Percentiles rank a stretch among this genome's conserved stretches.
Evolutionary conservation across 805 yeast genomes (phyloP).

Genomic region (Ogataea henricii): DNA sequence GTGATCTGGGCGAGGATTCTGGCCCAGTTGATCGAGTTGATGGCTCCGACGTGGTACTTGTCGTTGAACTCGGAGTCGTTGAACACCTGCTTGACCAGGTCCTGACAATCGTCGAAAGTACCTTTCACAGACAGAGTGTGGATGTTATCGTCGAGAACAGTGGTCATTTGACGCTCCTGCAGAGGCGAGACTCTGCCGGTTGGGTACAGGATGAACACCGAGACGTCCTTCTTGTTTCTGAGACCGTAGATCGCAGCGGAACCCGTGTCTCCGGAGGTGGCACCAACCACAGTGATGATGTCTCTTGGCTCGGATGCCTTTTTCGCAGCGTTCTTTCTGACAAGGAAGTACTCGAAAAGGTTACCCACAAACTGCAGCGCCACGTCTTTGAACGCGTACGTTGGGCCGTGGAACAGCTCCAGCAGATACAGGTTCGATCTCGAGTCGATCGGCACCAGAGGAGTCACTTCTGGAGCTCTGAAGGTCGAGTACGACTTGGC

Average conservation of each 20-base stretch:
- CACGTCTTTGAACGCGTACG: constrained; percentile 98
- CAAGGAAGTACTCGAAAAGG: constrained; percentile 87
- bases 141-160: constrained; percentile 88
- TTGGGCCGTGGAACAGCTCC: constrained; percentile 98
- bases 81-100: constrained; percentile 88
- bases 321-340: constrained; percentile 64
- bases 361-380: constrained; percentile 98
- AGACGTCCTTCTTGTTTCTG: constrained; percentile 96
- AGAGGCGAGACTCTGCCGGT: constrained; percentile 97
- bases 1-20: constrained; percentile 97
- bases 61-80: constrained; percentile 87
- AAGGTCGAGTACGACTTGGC: constrained; percentile 84
- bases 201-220: constrained; percentile 94
- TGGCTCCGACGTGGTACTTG: constrained; percentile 94
- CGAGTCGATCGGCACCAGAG: constrained; percentile 59
- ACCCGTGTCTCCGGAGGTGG: constrained; percentile 99
- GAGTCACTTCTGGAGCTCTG: constrained; percentile 87
- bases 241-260: constrained; percentile 98
- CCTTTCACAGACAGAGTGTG: constrained; percentile 95
- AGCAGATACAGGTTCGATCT: constrained; percentile 66
- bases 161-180: constrained; percentile 98
- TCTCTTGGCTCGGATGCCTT: constrained; percentile 59
- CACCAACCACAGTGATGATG: constrained; percentile 94
- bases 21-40: constrained; percentile 98
- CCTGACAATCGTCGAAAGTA: constrained; percentile 98